Percentiles rank a stretch among this genome's conserved stretches.
phyloP scores from a whole-genome alignment of 257 asterid genomes.

The Rhazya stricta region DNA sequence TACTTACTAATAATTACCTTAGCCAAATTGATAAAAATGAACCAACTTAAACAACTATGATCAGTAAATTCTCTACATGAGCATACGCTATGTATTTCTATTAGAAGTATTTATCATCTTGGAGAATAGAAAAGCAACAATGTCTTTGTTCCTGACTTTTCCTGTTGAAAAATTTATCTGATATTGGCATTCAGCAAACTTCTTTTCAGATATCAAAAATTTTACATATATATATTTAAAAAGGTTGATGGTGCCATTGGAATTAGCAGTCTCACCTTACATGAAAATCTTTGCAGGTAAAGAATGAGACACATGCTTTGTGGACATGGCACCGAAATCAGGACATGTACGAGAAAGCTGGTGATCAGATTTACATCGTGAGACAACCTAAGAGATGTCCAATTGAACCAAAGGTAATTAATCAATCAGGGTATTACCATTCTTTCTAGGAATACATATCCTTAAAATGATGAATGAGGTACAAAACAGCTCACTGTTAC shows the following conservation, averaged over 20 bases:
- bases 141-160: background rate
- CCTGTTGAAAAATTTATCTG: background rate
- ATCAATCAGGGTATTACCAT: background rate
- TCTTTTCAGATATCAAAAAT: background rate
- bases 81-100: background rate
- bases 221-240: too few species aligned
- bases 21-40: background rate
- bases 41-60: background rate
- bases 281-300: constrained; percentile 44
- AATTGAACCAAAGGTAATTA: constrained; percentile 15
- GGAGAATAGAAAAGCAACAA: background rate
- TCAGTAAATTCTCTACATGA: background rate
- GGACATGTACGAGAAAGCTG: constrained; percentile 64
- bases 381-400: constrained; percentile 72
- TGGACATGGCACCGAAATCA: constrained; percentile 98
- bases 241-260: background rate
- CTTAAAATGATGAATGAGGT: background rate
- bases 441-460: background rate
- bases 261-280: background rate
- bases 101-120: background rate
- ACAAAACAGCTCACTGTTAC: background rate
- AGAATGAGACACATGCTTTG: constrained; percentile 78
- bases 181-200: background rate
- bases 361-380: constrained; percentile 80
- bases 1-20: background rate